Evolutionary conservation across 1,284 basidiomycete genomes (phyloP).

Genomic region (Ganoderma leucocontextum): DNA sequence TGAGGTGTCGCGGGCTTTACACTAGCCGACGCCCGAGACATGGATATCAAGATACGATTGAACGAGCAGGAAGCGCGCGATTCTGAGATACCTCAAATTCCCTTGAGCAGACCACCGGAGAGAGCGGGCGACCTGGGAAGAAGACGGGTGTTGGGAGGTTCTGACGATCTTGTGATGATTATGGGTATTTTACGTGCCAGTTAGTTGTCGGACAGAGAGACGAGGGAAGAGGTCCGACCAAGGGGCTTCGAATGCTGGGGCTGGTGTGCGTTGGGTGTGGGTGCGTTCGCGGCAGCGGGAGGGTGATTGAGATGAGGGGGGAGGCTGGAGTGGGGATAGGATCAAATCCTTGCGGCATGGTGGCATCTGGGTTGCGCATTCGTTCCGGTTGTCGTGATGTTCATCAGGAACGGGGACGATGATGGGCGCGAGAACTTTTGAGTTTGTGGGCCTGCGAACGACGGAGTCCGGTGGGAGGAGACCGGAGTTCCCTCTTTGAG

Average conservation of each 20-base stretch:
- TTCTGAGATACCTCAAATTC: neutral
- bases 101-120: neutral
- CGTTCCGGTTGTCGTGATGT: slow-evolving; percentile 28
- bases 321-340: slow-evolving; percentile 1
- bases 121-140: neutral
- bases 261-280: neutral
- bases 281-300: neutral
- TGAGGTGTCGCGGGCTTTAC: neutral
- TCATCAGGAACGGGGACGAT: slow-evolving; percentile 28
- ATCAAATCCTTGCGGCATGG: slow-evolving; percentile 22
- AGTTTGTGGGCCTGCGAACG: slow-evolving; percentile 16
- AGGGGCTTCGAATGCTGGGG: neutral
- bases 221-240: neutral
- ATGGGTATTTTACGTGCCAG: neutral
- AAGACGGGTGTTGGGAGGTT: neutral
- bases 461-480: slow-evolving; percentile 8
- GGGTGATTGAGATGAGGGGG: slow-evolving; percentile 23
- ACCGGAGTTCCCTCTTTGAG: slow-evolving; percentile 3
- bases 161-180: neutral
- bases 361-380: slow-evolving; percentile 20
- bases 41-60: neutral
- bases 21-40: neutral
- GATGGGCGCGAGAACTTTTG: slow-evolving; percentile 28
- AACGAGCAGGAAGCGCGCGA: neutral
- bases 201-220: neutral